Percentiles rank a stretch among this genome's conserved stretches.
phyloP scores from a whole-genome alignment of 1,139 yeast species.

The Arxiozyma bovina region DNA sequence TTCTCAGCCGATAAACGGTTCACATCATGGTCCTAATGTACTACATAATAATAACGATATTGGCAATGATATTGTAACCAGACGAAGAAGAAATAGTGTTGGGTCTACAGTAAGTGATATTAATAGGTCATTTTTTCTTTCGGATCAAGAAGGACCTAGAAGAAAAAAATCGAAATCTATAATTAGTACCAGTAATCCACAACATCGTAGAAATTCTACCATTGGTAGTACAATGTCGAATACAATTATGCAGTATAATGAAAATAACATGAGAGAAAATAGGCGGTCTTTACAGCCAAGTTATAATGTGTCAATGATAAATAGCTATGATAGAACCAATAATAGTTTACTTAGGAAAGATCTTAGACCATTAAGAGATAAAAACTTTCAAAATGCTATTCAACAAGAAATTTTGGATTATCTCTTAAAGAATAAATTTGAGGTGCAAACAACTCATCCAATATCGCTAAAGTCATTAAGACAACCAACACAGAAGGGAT shows the following conservation, averaged over 20 bases:
- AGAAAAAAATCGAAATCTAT: conserved; percentile 12
- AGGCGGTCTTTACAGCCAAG: conserved; percentile 6
- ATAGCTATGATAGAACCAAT: not conserved
- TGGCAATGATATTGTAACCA: not conserved
- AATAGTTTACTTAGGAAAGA: conserved; percentile 34
- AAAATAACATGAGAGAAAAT: not conserved
- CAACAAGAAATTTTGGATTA: conserved; percentile 64
- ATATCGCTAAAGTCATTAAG: conserved; percentile 56
- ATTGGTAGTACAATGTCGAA: not conserved
- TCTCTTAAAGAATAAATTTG: conserved; percentile 55
- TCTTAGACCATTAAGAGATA: conserved; percentile 72
- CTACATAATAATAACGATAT: not conserved
- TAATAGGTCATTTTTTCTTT: not conserved
- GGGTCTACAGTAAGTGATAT: conserved; percentile 3
- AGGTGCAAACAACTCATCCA: conserved; percentile 63
- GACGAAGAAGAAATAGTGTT: conserved; percentile 5
- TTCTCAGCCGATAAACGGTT: not conserved
- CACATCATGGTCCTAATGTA: not conserved
- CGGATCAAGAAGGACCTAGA: not conserved
- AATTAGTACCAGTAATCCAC: conserved; percentile 10
- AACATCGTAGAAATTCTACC: conserved; percentile 1
- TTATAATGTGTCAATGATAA: not conserved
- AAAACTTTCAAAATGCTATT: conserved; percentile 52
- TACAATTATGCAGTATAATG: not conserved
- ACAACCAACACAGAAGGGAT: conserved; percentile 84